These are phyloP conservation scores for Colletotrichum tanaceti DNA, from an alignment of 2,329 filamentous ascomycete genomes.

Conservation along the genomic window DNA sequence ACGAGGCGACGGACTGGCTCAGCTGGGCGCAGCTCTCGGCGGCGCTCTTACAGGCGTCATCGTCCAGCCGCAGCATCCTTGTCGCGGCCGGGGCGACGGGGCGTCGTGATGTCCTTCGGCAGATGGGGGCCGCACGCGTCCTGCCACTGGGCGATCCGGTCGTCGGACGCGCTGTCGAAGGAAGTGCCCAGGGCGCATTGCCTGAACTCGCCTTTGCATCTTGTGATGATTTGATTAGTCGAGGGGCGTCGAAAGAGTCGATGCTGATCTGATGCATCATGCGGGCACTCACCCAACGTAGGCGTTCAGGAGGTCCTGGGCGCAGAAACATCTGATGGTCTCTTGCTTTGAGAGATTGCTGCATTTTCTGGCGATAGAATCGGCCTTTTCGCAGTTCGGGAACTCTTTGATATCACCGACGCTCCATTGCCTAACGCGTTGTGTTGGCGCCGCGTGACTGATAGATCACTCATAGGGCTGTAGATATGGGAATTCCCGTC, in stretches of 20 bases:
- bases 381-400: constrained; percentile 10
- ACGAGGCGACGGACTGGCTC: constrained; percentile 5
- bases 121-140: constrained; percentile 21
- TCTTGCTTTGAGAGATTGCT: constrained; percentile 12
- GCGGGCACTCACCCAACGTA: constrained; percentile 11
- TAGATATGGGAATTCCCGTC: neutral
- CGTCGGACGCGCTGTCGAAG: constrained; percentile 16
- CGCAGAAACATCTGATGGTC: constrained; percentile 18
- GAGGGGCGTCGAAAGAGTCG: neutral
- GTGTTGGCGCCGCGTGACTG: neutral
- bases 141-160: constrained; percentile 14
- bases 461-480: too few relatives aligned
- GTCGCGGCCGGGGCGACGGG: constrained; percentile 6
- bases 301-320: constrained; percentile 17
- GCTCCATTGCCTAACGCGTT: neutral
- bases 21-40: constrained; percentile 20
- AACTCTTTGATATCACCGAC: constrained; percentile 6
- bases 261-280: too few relatives aligned
- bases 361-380: constrained; percentile 1
- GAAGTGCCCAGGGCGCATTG: constrained; percentile 10
- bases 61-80: constrained; percentile 14
- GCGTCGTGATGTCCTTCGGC: neutral
- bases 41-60: neutral
- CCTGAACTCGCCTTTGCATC: constrained; percentile 19
- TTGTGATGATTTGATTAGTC: neutral